Base-by-base conservation (phyloP, 176 grass and related monocot species). In the Bonia amplexicaulis region DNA sequence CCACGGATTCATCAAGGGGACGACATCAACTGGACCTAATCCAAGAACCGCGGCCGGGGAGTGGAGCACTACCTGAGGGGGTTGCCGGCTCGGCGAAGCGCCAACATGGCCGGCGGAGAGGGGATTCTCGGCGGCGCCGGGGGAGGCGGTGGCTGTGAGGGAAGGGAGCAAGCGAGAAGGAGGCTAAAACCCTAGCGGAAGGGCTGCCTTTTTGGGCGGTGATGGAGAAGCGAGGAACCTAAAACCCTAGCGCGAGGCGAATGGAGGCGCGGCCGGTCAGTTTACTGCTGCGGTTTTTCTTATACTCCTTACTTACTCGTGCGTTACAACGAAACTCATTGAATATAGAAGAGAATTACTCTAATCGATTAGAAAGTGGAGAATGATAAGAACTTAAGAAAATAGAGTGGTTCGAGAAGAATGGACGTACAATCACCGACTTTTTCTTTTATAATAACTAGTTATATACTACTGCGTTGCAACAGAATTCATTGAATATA, bases 181-280 rank as follows among this genome's bases (percentile, higher is more conserved):
- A 71, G 78, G 62, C 87, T 85, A 74, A 93, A 94, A 92, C 92
- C 89, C 89, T 89, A 89, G 84, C 25, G 54, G 66, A 42, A 37
- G 49, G 46, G 9, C 60, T 37, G 78, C 23, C 41, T 49, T 80
- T 29, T 70, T 2, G 1, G n/a, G n/a, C 3, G 23, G 77, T 35
- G 45, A 11, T 25, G 0, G 62, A 13, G 76, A 22, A 51, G 20
- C 2, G 8, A 49, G 49, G 76, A 74, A 25, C 65, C 59, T 82
- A 35, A 90, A 90, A 87, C 89, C 84, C 89, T 83, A 86, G 64
- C 64, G 25, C 42, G 19, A 44, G 62, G 62, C 8, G 69, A n/a
- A 83, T 17, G 41, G 59, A 12, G 75, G 14, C 33, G 73, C 35
- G 59, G 68, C 40, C 15, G 69, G 20, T 13, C 13, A 16, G 16